Base-by-base conservation (phyloP, 2,329 filamentous ascomycete species). In the Verticillium dahliae region DNA sequence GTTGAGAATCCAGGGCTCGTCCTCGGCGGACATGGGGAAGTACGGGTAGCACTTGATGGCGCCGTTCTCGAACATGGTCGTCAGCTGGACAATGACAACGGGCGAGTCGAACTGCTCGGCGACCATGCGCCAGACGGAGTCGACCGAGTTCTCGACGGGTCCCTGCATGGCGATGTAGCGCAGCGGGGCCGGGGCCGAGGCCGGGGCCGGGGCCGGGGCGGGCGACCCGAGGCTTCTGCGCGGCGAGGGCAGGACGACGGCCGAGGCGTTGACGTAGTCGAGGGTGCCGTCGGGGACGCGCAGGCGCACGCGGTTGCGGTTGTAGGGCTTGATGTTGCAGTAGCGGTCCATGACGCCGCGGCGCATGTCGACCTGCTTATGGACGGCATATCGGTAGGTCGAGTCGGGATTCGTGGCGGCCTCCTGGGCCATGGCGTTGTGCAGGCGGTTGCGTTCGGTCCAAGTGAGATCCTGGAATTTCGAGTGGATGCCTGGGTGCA, bases 91-190 rank as follows among this genome's bases (percentile, higher is more conserved):
- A 60, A 98, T 89, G 61, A 98, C 91, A 1, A 87, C 92, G 2
- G 89, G 86, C 56, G 88, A 86, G 33, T 78, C 71, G 59, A 83
- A 74, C 74, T 96, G 91, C 69, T 96, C 88, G 72, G 91, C 90
- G 39, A 97, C 81, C 95, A 99, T 99, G 71, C 95, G 91, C 91
- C 94, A 99, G 66, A 96, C 90, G 71, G 96, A 92, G 67, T 88
- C 85, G 61, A 89, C 82, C 15, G 90, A 91, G 33, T 85, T 84
- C 63, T 81, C 75, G 70, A 93, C 97, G 6, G 95, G 95, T 0
- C 95, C 95, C 76, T 96, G 92, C 73, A 96, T 97, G 59, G 93
- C 95, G 68, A 99, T 97, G 74, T 96, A 98, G 60, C 83, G 77
- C 57, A 83, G 75, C 27, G 27, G 27, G 27, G 27, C 27, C 27